Conservation (phyloP, 2,329 filamentous ascomycete genomes). For the Clarireedia monteithiana region DNA sequence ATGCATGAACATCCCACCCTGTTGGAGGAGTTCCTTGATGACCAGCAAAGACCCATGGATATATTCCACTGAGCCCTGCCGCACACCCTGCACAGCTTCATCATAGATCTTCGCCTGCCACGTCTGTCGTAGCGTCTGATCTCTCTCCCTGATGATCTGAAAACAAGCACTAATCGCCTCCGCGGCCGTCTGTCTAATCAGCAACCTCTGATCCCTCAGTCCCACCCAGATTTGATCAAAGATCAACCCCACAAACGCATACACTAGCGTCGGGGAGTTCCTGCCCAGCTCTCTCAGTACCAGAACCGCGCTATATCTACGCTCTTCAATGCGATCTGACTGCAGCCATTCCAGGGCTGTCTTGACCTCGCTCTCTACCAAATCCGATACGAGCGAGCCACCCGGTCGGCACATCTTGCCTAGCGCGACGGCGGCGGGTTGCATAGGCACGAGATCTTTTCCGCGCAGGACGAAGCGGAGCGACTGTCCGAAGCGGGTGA, state of each 20-base stretch:
- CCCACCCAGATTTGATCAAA: conserved; percentile 97
- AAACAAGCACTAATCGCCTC: conserved; percentile 94
- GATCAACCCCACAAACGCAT: conserved; percentile 88
- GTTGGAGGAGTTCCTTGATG: conserved; percentile 83
- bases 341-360: conserved; percentile 95
- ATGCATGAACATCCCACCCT: conserved; percentile 99
- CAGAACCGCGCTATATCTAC: conserved; percentile 86
- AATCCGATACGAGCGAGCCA: conserved; percentile 85
- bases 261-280: conserved; percentile 92
- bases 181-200: conserved; percentile 86
- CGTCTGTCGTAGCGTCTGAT: conserved; percentile 74
- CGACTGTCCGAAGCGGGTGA: conserved; percentile 87
- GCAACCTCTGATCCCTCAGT: conserved; percentile 77
- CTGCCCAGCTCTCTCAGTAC: conserved; percentile 84
- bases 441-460: conserved; percentile 85
- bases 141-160: conserved; percentile 88
- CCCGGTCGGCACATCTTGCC: conserved; percentile 88
- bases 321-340: conserved; percentile 86
- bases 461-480: conserved; percentile 81
- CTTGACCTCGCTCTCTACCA: conserved; percentile 95
- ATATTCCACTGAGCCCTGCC: conserved; percentile 72
- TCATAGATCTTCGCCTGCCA: conserved; percentile 91
- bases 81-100: conserved; percentile 73
- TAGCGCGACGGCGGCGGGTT: conserved; percentile 79
- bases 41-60: conserved; percentile 93